Evolutionary conservation across 768 basidiomycete species (phyloP).

Genomic region (Thelephora ganbajun): DNA sequence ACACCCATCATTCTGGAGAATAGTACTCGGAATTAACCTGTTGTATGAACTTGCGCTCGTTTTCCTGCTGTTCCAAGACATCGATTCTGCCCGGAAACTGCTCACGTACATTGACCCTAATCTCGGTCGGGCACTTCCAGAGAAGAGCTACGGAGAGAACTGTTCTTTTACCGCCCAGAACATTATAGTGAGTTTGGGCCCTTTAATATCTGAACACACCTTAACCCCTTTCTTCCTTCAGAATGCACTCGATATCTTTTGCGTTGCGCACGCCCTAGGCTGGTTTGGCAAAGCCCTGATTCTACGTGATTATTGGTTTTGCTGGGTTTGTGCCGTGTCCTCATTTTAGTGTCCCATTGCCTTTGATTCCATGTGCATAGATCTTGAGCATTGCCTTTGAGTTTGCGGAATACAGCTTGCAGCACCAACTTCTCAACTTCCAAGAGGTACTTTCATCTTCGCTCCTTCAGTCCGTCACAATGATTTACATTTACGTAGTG

Average conservation of each 20-base stretch:
- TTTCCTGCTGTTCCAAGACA: slow-evolving; percentile 77
- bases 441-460: slow-evolving; percentile 45
- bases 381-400: slow-evolving; percentile 82
- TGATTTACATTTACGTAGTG: slow-evolving; percentile 34
- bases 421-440: slow-evolving; percentile 83
- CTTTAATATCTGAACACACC: slow-evolving; percentile 1
- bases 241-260: slow-evolving; percentile 80
- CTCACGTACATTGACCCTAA: slow-evolving; percentile 67
- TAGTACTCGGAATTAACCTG: slow-evolving; percentile 67
- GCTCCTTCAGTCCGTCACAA: slow-evolving; percentile 3
- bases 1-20: slow-evolving; percentile 79
- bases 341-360: slow-evolving; percentile 1
- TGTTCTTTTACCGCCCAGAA: slow-evolving; percentile 48
- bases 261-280: slow-evolving; percentile 70
- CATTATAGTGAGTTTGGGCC: slow-evolving; percentile 43
- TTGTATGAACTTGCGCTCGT: slow-evolving; percentile 75
- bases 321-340: slow-evolving; percentile 46
- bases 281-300: slow-evolving; percentile 92
- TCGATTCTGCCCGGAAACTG: slow-evolving; percentile 61
- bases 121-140: slow-evolving; percentile 60
- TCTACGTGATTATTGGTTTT: slow-evolving; percentile 86
- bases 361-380: slow-evolving; percentile 23
- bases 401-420: slow-evolving; percentile 76
- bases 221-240: slow-evolving; percentile 15
- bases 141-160: slow-evolving; percentile 79